Percentiles rank a stretch among this genome's conserved stretches.
Conservation (phyloP, 257 asterid species). For the Jasminum sambac region DNA sequence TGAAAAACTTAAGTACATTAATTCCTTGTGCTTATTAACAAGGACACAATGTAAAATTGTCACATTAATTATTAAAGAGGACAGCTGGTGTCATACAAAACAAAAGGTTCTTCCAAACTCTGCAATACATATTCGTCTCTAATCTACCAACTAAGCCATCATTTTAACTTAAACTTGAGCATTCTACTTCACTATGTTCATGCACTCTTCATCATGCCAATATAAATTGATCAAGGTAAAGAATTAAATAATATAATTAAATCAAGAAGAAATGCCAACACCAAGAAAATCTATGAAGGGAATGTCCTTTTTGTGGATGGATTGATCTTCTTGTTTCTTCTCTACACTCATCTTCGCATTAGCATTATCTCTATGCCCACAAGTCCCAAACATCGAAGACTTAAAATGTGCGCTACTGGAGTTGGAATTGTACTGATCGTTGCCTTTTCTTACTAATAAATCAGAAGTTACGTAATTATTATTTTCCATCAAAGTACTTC, state of each 20-base stretch:
- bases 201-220: conserved; percentile 19
- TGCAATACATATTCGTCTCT: not conserved
- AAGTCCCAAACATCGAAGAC: conserved; percentile 38
- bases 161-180: conserved; percentile 7
- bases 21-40: no score
- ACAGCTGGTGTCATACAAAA: not conserved
- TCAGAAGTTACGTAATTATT: conserved; percentile 26
- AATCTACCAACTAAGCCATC: conserved; percentile 12
- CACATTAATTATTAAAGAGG: no score
- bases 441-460: conserved; percentile 31
- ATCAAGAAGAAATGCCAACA: conserved; percentile 72
- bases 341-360: conserved; percentile 29
- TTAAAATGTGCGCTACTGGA: conserved; percentile 18
- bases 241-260: conserved; percentile 1
- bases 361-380: conserved; percentile 26
- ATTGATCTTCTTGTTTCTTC: conserved; percentile 37
- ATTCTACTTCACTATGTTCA: not conserved
- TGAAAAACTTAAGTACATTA: no score
- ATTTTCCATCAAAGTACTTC: conserved; percentile 2
- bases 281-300: conserved; percentile 98
- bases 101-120: not conserved
- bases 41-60: no score
- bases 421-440: conserved; percentile 23
- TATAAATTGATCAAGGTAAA: conserved; percentile 6
- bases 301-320: conserved; percentile 46